phyloP scores from a whole-genome alignment of 495 filamentous ascomycete species.

The Aspergillus mulundensis region DNA sequence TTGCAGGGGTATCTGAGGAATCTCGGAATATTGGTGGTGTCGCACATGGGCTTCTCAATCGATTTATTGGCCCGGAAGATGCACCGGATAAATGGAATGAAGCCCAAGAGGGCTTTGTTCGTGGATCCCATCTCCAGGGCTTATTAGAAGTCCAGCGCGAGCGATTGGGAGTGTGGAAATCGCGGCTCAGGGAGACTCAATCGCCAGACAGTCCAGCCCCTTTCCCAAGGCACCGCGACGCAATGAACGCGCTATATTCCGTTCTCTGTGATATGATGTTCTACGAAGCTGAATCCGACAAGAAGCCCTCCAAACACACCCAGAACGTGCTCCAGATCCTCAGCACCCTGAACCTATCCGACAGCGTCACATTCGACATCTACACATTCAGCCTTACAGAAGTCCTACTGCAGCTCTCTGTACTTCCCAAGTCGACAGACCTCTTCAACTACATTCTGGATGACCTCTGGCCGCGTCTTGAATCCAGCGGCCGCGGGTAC shows the following conservation, averaged over 20 bases:
- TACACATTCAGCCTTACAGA: constrained; percentile 19
- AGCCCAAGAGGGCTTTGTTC: constrained; percentile 11
- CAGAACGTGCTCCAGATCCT: not conserved
- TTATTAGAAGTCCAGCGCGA: constrained; percentile 15
- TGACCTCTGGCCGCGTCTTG: constrained; percentile 13
- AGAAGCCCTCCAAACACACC: not conserved
- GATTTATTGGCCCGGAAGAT: not conserved
- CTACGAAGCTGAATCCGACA: not conserved
- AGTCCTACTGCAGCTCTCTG: constrained; percentile 12
- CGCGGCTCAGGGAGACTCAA: not conserved
- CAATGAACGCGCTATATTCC: constrained; percentile 18
- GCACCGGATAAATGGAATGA: constrained; percentile 3
- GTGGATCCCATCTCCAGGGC: constrained; percentile 9
- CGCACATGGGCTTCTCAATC: not conserved
- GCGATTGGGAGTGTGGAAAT: constrained; percentile 14
- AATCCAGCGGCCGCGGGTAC: constrained; percentile 10
- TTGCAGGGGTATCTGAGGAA: constrained; percentile 1
- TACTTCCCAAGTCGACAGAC: not conserved
- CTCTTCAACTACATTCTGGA: constrained; percentile 13
- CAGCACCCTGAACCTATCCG: not conserved
- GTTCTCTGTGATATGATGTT: constrained; percentile 13
- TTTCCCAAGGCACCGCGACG: constrained; percentile 11
- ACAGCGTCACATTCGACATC: constrained; percentile 9
- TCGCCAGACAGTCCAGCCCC: not conserved
- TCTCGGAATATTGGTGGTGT: constrained; percentile 7